These are phyloP conservation scores for Brettanomyces naardenensis DNA, from an alignment of 805 yeast species.

Conservation along the genomic window DNA sequence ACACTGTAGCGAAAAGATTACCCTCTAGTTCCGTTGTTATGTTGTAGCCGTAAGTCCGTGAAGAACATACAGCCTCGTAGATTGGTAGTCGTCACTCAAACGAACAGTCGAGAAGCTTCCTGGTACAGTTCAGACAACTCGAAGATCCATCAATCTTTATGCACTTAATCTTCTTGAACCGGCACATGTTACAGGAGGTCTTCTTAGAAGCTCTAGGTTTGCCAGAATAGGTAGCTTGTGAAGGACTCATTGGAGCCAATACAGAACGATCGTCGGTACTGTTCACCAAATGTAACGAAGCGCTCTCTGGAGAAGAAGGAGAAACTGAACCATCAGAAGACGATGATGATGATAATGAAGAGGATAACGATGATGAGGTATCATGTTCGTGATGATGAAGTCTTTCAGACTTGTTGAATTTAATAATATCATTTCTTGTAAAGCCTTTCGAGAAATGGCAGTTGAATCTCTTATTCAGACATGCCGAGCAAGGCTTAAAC, in stretches of 20 bases:
- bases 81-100: slow-evolving; percentile 6
- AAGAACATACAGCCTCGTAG: too few relatives aligned
- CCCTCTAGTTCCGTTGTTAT: too few relatives aligned
- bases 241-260: background rate
- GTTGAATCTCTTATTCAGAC: slow-evolving; percentile 34
- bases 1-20: too few relatives aligned
- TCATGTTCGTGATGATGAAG: slow-evolving; percentile 1
- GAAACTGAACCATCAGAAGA: too few relatives aligned
- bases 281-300: too few relatives aligned
- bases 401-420: slow-evolving; percentile 27
- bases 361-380: too few relatives aligned
- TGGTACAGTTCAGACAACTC: slow-evolving; percentile 22
- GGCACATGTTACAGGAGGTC: slow-evolving; percentile 26
- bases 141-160: slow-evolving; percentile 20
- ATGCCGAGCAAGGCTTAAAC: slow-evolving; percentile 49
- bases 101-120: slow-evolving; percentile 22
- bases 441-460: slow-evolving; percentile 60
- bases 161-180: slow-evolving; percentile 28
- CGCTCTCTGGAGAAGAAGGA: too few relatives aligned
- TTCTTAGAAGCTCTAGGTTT: slow-evolving; percentile 19
- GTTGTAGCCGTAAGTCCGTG: too few relatives aligned
- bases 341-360: too few relatives aligned
- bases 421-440: slow-evolving; percentile 51
- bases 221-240: background rate
- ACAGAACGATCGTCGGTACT: background rate